Evolutionary conservation across 768 basidiomycete genomes (phyloP), one percentile per base, ranked within the genome.

Genomic region (Suillus hirtellus): DNA sequence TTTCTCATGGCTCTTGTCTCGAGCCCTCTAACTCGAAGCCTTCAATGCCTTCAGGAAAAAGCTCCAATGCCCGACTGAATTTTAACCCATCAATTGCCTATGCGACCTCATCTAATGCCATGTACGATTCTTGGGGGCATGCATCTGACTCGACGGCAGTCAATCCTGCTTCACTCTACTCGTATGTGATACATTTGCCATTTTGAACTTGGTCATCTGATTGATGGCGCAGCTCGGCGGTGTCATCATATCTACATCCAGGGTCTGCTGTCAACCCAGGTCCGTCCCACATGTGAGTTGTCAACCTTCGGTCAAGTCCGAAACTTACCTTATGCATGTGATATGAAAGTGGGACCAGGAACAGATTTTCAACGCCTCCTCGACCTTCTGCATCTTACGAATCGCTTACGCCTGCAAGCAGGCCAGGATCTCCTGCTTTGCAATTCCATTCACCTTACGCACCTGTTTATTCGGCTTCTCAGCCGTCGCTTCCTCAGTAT

Each of bases 21-120:
- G 62, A 63, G 3, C 55, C 63, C 1, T n/a, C 60, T 10, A 52
- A 38, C 35, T 59, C 52, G n/a, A 62, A 40, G 34, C 50, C 46
- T 42, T 31, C 11, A 8, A n/a, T 19, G 19, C 42, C 24, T 15
- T 10, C 56, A 19, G 9, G 24, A 7, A 58, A 58, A 24, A 27
- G 38, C 5, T 27, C 24, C 15, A 65, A 60, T 42, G 61, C 59
- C 53, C 72, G 62, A 37, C 11, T 81, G 63, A 60, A 70, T 8
- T 86, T 83, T 67, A 77, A 84, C 70, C 81, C 81, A 34, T 80
- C 78, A 10, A 65, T 82, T 53, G 86, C 86, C 15, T 87, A 87
- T 67, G 61, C 71, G 17, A 71, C 64, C 46, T 65, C 64, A 35
- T 64, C 64, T 55, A 65, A 65, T n/a, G 1, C 10, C 11, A 19